Percentiles rank a stretch among this genome's conserved stretches.
Evolutionary conservation across 2,329 filamentous ascomycete genomes (phyloP).

Genomic region (Paracamarosporium sp.): DNA sequence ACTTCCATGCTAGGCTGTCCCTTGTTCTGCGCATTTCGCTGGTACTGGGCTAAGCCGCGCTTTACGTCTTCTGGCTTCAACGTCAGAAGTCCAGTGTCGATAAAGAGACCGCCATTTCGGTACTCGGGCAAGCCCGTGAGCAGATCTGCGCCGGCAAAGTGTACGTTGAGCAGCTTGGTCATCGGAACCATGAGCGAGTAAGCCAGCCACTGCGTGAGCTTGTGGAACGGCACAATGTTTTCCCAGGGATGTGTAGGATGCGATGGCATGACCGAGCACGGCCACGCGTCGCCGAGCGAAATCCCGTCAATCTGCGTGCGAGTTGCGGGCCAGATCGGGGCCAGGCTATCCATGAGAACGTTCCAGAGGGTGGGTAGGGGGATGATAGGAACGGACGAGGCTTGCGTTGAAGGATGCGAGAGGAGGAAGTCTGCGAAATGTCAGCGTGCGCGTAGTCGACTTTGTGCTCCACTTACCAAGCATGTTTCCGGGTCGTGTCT

Average conservation of each 20-base stretch:
- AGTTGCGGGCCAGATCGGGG: constrained; percentile 86
- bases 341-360: constrained; percentile 85
- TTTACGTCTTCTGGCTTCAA: constrained; percentile 74
- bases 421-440: constrained; percentile 79
- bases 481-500: constrained; percentile 91
- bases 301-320: constrained; percentile 87
- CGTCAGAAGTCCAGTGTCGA: constrained; percentile 82
- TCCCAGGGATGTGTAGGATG: constrained; percentile 76
- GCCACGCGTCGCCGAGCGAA: constrained; percentile 93
- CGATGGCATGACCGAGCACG: constrained; percentile 82
- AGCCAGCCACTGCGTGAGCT: constrained; percentile 87
- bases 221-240: constrained; percentile 89
- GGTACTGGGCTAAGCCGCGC: constrained; percentile 73
- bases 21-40: constrained; percentile 73
- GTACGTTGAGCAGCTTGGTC: constrained; percentile 78
- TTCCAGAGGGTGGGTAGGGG: constrained; percentile 89
- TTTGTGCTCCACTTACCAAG: constrained; percentile 66
- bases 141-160: constrained; percentile 82
- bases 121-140: constrained; percentile 92
- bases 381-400: constrained; percentile 86
- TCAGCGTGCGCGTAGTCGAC: constrained; percentile 7
- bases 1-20: constrained; percentile 76
- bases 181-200: constrained; percentile 95
- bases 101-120: constrained; percentile 86
- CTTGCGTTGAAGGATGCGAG: constrained; percentile 86